Conservation (phyloP, 441 rosid species). For the Aleurites moluccanus region DNA sequence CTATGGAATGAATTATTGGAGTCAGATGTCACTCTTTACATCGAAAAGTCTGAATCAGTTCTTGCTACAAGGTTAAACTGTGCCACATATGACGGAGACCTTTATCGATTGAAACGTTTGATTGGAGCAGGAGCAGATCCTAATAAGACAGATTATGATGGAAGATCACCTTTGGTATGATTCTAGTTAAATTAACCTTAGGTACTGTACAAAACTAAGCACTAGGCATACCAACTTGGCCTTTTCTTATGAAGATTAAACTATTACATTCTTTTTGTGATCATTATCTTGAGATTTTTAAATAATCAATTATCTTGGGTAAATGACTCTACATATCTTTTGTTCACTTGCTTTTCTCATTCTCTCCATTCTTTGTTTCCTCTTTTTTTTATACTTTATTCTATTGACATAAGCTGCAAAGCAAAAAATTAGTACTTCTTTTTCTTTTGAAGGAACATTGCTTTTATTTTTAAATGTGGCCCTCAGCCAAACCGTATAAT, state of each 20-base stretch:
- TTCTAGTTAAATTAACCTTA: conserved; percentile 3
- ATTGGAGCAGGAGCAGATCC: conserved; percentile 76
- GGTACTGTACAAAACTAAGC: background rate
- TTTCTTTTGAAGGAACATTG: background rate
- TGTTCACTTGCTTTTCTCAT: background rate
- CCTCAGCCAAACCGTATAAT: background rate
- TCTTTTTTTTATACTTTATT: background rate
- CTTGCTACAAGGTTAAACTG: conserved; percentile 64
- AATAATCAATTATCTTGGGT: background rate
- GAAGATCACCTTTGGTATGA: conserved; percentile 82
- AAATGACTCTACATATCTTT: background rate
- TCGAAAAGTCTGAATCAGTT: conserved; percentile 74
- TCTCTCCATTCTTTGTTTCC: background rate
- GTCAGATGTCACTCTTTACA: conserved; percentile 62
- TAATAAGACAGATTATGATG: conserved; percentile 67
- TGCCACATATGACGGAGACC: conserved; percentile 65
- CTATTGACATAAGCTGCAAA: too few species aligned
- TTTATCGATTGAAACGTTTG: conserved; percentile 60
- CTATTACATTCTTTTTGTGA: background rate
- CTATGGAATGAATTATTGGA: conserved; percentile 52
- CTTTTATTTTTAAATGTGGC: too few species aligned
- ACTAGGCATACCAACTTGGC: background rate
- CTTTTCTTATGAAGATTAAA: background rate
- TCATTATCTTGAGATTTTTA: background rate
- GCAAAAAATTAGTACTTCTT: too few species aligned